Percentiles rank a stretch among this genome's conserved stretches.
Conservation (phyloP, 441 rosid genomes). For the Erodium moschatum region DNA sequence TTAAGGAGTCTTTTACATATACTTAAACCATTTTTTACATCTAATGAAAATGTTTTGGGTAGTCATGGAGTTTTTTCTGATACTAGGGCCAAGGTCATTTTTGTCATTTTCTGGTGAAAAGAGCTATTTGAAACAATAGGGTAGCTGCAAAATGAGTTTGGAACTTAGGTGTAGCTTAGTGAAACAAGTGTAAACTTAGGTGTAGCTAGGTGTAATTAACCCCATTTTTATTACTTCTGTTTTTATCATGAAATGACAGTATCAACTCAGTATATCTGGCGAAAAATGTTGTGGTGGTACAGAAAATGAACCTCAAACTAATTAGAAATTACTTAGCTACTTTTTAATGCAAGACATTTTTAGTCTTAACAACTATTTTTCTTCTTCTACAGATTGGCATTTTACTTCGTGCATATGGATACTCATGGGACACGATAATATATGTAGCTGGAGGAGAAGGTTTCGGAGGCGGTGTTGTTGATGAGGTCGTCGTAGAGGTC, state of each 20-base stretch:
- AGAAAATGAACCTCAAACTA: neutral
- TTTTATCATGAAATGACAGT: neutral
- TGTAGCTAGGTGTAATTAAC: no score
- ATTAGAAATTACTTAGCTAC: constrained; percentile 1
- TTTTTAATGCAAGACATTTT: neutral
- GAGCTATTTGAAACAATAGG: no score
- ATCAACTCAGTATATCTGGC: neutral
- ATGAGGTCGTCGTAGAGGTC: no score
- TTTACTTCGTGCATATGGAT: constrained; percentile 88
- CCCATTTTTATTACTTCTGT: neutral
- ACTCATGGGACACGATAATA: constrained; percentile 71
- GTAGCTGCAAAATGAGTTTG: no score
- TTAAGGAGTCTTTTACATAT: no score
- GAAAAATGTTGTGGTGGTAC: neutral
- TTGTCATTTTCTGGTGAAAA: no score
- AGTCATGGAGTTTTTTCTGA: no score
- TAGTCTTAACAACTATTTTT: constrained; percentile 1
- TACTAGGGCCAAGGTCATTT: no score
- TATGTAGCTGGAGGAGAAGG: constrained; percentile 92
- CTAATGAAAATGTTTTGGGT: no score
- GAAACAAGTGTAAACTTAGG: no score
- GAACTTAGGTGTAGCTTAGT: no score
- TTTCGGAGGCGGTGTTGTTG: constrained; percentile 54
- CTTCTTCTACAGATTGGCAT: constrained; percentile 60
- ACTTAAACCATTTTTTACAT: no score